Conservation (phyloP, 768 basidiomycete species). For the Lactarius psammicola region DNA sequence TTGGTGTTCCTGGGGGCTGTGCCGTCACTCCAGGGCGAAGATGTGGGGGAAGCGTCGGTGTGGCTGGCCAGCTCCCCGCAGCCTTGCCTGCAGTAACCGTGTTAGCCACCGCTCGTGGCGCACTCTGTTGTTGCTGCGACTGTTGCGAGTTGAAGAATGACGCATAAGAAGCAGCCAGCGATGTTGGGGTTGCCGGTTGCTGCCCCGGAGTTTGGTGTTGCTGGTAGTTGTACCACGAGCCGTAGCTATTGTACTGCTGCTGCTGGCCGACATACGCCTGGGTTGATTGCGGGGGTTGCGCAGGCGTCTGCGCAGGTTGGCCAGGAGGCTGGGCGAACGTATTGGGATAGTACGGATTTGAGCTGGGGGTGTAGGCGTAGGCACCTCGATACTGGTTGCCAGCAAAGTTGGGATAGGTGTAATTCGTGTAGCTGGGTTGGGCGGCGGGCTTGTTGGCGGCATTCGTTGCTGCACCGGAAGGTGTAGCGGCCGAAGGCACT, state of each 20-base stretch:
- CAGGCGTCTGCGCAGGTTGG: slow-evolving; percentile 28
- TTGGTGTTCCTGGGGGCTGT: slow-evolving; percentile 29
- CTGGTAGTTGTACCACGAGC: slow-evolving; percentile 46
- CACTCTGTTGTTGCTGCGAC: slow-evolving; percentile 30
- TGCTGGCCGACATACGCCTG: slow-evolving; percentile 38
- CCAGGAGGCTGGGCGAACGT: slow-evolving; percentile 35
- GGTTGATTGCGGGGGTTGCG: slow-evolving; percentile 37
- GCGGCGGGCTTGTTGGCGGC: slow-evolving; percentile 34
- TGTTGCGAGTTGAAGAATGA: slow-evolving; percentile 41
- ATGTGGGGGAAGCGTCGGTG: slow-evolving; percentile 45
- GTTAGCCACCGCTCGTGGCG: slow-evolving; percentile 51
- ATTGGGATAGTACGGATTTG: slow-evolving; percentile 35
- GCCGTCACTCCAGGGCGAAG: slow-evolving; percentile 34
- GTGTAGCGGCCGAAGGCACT: slow-evolving; percentile 22
- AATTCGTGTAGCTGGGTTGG: slow-evolving; percentile 32
- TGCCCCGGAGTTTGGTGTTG: slow-evolving; percentile 40
- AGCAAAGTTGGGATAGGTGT: slow-evolving; percentile 33
- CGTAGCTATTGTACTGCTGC: slow-evolving; percentile 44
- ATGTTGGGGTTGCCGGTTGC: slow-evolving; percentile 37
- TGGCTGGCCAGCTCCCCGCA: slow-evolving; percentile 30
- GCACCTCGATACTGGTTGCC: slow-evolving; percentile 37
- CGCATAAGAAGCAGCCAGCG: slow-evolving; percentile 41
- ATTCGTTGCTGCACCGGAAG: slow-evolving; percentile 36
- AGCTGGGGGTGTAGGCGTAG: slow-evolving; percentile 43
- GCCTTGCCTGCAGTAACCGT: slow-evolving; percentile 42